phyloP scores from a whole-genome alignment of 805 yeast species.

The Ogataea henricii region DNA sequence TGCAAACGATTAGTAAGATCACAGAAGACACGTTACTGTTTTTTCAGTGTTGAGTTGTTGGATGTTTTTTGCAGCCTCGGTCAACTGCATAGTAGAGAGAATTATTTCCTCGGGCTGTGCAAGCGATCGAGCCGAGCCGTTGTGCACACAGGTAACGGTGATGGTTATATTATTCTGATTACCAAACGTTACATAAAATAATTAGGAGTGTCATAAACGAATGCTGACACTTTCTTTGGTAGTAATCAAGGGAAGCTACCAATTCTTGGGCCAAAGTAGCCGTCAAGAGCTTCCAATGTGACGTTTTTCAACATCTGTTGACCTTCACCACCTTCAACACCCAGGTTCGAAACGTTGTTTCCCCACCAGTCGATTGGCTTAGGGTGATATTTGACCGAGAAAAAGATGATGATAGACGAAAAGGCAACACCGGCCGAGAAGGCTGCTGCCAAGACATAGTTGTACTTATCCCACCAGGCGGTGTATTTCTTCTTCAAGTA shows the following conservation, averaged over 20 bases:
- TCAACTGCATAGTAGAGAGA: too few species aligned
- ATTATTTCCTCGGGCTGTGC: neutral
- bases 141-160: too few species aligned
- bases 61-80: too few species aligned
- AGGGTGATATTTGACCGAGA: conserved; percentile 46
- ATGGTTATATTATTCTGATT: too few species aligned
- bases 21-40: too few species aligned
- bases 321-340: conserved; percentile 17
- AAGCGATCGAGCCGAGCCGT: too few species aligned
- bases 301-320: conserved; percentile 7
- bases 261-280: conserved; percentile 16
- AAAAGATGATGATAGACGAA: conserved; percentile 58
- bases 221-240: too few species aligned
- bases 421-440: conserved; percentile 68
- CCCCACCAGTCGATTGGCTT: conserved; percentile 66
- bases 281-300: conserved; percentile 9
- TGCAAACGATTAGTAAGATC: too few species aligned
- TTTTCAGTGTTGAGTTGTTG: too few species aligned
- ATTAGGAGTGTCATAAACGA: too few species aligned
- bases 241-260: neutral
- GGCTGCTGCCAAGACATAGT: conserved; percentile 68
- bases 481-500: conserved; percentile 55
- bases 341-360: conserved; percentile 37
- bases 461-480: conserved; percentile 78
- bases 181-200: too few species aligned